Evolutionary conservation across 306 rosid species (phyloP), one percentile per base, ranked within the genome.

Genomic region (Elaeagnus macrophylla): DNA sequence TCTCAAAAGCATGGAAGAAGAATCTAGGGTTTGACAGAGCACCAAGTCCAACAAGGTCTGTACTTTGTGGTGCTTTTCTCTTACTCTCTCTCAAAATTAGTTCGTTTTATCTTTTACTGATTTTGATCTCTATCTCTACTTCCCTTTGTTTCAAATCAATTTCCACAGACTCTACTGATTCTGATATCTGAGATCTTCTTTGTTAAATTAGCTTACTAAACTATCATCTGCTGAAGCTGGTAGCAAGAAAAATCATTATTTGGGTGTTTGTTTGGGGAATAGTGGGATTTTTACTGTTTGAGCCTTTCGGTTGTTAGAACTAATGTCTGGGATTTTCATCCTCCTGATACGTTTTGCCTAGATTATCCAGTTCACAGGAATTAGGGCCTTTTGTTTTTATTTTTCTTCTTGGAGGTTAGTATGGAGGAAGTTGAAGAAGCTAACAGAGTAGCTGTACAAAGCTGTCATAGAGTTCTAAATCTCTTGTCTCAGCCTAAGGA

Each of bases 391-490:
- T 48, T 12, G 35, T 37, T 18, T 66, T n/a, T n/a, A n/a, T n/a
- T n/a, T n/a, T n/a, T n/a, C 65, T 66, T 56, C 43, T 55, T 63
- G 72, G 51, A 52, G 72, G 54, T 53, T 46, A 73, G 14, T 4
- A 87, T 87, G 95, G 89, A 87, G 62, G 94, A 72, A 43, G 89
- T 87, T 65, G 95, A 87, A 72, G 81, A 79, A 79, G 95, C 94
- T 56, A 83, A 79, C 61, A 87, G 79, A 74, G 74, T 66, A 67
- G 95, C 95, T 59, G 83, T 87, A 60, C 82, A 77, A 60, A 83
- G 86, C 76, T 81, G 95, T 62, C 89, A 81, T 57, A 79, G 89
- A 71, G 94, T 87, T 62, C 60, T 87, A 6, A 75, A 60, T 63
- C 49, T 83, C 53, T 64, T 91, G 72, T 72, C 82, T 77, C 84